Conservation (phyloP, 306 rosid species). For the Urtica urens region DNA sequence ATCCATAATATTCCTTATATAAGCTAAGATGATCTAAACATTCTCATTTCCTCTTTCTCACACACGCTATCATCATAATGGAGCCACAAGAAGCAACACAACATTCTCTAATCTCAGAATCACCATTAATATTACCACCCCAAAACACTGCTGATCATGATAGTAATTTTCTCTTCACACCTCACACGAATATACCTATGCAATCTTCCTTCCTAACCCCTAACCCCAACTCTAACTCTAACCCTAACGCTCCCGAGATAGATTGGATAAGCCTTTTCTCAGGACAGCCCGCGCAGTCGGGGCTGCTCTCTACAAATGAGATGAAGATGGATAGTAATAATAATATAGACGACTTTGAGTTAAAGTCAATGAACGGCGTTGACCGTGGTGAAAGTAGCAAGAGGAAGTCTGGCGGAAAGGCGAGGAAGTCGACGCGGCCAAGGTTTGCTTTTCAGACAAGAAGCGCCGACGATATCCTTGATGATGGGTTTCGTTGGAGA, state of each 20-base stretch:
- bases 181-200: neutral
- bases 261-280: constrained; percentile 62
- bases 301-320: constrained; percentile 12
- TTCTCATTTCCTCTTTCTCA: constrained; percentile 26
- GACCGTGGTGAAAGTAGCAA: constrained; percentile 17
- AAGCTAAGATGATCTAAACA: constrained; percentile 23
- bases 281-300: constrained; percentile 17
- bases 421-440: constrained; percentile 38
- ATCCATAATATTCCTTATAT: constrained; percentile 20
- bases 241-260: constrained; percentile 24
- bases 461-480: constrained; percentile 79
- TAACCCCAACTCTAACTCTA: constrained; percentile 7
- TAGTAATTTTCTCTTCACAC: constrained; percentile 28
- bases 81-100: constrained; percentile 22
- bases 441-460: constrained; percentile 88
- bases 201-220: constrained; percentile 3
- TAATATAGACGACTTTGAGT: no score
- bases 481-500: constrained; percentile 97
- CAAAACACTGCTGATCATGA: constrained; percentile 25
- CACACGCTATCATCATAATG: neutral
- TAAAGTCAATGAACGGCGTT: neutral
- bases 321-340: constrained; percentile 6
- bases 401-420: constrained; percentile 23
- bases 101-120: constrained; percentile 3
- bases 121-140: constrained; percentile 8